Evolutionary conservation across 345 rosid species (phyloP).

Genomic region (Zanthoxylum bungeanum): DNA sequence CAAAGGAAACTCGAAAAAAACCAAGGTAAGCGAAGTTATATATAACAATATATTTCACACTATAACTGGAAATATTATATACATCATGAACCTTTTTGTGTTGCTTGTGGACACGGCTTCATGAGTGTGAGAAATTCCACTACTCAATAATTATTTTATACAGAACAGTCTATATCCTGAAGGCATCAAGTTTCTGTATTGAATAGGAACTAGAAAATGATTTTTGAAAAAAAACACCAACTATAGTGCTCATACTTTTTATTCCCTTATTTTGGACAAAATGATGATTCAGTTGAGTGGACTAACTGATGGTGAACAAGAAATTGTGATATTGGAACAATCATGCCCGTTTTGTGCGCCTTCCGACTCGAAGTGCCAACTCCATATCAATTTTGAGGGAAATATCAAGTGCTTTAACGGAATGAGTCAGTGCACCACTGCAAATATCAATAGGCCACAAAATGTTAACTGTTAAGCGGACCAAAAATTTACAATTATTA

Average conservation of each 20-base stretch:
- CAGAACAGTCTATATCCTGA: too few species aligned
- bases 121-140: too few species aligned
- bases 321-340: neutral
- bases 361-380: constrained; percentile 85
- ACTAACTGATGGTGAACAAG: neutral
- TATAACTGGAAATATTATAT: neutral
- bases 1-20: neutral
- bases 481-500: neutral
- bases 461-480: neutral
- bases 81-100: too few species aligned
- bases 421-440: constrained; percentile 94
- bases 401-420: constrained; percentile 87
- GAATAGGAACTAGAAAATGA: neutral
- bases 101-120: too few species aligned
- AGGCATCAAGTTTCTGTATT: neutral
- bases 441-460: constrained; percentile 16
- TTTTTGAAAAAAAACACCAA: neutral
- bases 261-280: neutral
- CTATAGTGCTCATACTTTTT: neutral
- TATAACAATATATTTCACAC: neutral
- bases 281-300: neutral
- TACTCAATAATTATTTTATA: too few species aligned
- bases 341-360: constrained; percentile 86
- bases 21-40: neutral
- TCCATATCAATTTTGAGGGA: constrained; percentile 92